These are phyloP conservation scores for Astrephomene gubernaculifera DNA, from an alignment of 139 green algal genomes.

Conservation along the genomic window DNA sequence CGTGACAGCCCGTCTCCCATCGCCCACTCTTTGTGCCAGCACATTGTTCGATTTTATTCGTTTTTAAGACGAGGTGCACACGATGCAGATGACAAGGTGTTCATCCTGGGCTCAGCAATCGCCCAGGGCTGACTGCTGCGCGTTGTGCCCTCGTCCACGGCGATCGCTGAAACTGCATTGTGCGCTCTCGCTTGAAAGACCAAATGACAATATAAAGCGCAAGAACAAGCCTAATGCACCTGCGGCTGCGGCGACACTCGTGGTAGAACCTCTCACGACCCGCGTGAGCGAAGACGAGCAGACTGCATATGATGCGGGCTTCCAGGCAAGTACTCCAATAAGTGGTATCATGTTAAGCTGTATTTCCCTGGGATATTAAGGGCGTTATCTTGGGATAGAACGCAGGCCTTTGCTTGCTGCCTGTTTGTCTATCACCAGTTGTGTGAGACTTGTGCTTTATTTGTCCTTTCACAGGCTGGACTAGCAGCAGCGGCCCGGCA, in stretches of 20 bases:
- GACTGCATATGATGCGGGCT: conserved; percentile 11
- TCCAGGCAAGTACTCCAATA: not conserved
- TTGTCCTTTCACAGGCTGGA: conserved; percentile 6
- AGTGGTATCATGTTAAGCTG: no score
- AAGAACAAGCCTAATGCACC: conserved; percentile 19
- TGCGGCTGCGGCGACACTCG: not conserved
- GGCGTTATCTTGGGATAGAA: no score
- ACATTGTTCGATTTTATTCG: no score
- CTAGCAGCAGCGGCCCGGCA: conserved; percentile 17
- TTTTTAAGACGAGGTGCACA: no score
- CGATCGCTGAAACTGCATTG: not conserved
- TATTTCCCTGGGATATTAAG: no score
- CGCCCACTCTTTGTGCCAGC: no score
- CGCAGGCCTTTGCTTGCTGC: no score
- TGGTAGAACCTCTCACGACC: not conserved
- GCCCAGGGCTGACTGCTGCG: not conserved
- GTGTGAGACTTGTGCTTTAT: no score
- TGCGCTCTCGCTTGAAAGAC: conserved; percentile 22
- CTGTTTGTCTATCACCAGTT: no score
- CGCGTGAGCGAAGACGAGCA: conserved; percentile 4
- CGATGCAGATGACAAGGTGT: not conserved
- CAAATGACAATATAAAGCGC: not conserved
- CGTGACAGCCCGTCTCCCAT: no score
- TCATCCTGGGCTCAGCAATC: not conserved
- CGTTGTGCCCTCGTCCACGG: not conserved